Percentiles rank a stretch among this genome's conserved stretches.
Conservation (phyloP, 768 basidiomycete genomes). For the Podaxis sp. region DNA sequence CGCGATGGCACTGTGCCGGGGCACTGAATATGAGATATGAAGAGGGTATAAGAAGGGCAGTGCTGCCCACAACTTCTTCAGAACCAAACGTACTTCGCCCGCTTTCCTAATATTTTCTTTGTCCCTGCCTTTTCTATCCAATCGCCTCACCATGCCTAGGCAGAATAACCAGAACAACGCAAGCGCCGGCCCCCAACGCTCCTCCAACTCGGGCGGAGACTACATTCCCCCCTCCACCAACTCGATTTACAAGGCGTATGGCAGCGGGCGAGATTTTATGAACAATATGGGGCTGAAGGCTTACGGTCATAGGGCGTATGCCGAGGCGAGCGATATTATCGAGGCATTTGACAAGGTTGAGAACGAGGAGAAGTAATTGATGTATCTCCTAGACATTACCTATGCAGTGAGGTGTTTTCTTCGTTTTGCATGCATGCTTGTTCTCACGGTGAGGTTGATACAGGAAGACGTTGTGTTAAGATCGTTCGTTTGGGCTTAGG, state of each 20-base stretch:
- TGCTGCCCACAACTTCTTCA: background rate
- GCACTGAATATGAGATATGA: background rate
- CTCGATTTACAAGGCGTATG: slow-evolving; percentile 2
- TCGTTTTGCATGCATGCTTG: background rate
- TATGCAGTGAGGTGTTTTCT: background rate
- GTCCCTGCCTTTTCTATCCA: background rate
- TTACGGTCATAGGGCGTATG: background rate
- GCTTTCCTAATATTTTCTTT: background rate
- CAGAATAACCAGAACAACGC: background rate
- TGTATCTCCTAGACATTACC: background rate
- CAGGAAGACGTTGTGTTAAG: background rate
- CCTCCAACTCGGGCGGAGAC: background rate
- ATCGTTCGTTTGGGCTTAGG: background rate
- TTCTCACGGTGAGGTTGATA: background rate
- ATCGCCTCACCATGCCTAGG: background rate
- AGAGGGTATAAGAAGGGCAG: background rate
- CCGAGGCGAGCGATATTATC: background rate
- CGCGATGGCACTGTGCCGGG: background rate
- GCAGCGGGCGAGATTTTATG: background rate
- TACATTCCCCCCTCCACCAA: slow-evolving; percentile 4
- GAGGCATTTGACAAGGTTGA: background rate
- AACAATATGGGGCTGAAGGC: background rate
- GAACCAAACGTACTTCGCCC: background rate
- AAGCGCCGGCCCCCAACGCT: background rate
- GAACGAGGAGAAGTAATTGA: background rate